phyloP scores from a whole-genome alignment of 441 rosid species.

The Geranium incanum region DNA sequence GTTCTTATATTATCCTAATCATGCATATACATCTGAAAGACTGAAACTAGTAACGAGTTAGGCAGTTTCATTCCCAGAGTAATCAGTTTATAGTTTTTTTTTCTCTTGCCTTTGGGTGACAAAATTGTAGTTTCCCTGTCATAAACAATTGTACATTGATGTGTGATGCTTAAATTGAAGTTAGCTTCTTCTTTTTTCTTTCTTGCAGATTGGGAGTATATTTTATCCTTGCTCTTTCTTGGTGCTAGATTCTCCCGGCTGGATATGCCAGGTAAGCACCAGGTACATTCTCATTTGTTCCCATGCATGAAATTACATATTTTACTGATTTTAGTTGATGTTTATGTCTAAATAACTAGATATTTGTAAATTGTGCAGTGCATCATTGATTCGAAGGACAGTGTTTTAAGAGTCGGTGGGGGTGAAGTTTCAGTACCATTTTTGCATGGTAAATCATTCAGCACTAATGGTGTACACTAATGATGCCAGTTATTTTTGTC shows the following conservation, averaged over 20 bases:
- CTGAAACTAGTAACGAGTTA: not conserved
- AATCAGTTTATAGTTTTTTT: not conserved
- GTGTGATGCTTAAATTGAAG: not conserved
- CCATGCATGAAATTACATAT: constrained; percentile 1
- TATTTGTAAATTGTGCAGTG: constrained; percentile 40
- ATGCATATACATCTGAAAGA: not conserved
- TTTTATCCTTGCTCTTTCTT: constrained; percentile 86
- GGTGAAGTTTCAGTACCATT: constrained; percentile 97
- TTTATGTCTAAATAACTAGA: not conserved
- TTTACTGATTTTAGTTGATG: not conserved
- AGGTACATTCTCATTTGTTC: constrained; percentile 42
- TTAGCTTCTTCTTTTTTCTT: constrained; percentile 14
- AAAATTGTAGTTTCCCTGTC: not conserved
- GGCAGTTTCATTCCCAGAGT: not conserved
- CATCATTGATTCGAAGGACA: constrained; percentile 81
- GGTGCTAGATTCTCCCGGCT: constrained; percentile 88
- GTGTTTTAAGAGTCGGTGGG: constrained; percentile 82
- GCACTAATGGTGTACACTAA: constrained; percentile 8
- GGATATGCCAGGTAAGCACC: constrained; percentile 99
- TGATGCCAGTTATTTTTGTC: not conserved
- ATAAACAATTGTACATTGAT: not conserved
- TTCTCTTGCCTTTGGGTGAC: not conserved
- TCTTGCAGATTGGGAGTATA: constrained; percentile 66
- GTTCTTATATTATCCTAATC: not conserved
- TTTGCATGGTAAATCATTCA: constrained; percentile 59